Evolutionary conservation across 2,329 filamentous ascomycete species (phyloP), one percentile per base, ranked within the genome.

Genomic region (Fusarium chuoi): DNA sequence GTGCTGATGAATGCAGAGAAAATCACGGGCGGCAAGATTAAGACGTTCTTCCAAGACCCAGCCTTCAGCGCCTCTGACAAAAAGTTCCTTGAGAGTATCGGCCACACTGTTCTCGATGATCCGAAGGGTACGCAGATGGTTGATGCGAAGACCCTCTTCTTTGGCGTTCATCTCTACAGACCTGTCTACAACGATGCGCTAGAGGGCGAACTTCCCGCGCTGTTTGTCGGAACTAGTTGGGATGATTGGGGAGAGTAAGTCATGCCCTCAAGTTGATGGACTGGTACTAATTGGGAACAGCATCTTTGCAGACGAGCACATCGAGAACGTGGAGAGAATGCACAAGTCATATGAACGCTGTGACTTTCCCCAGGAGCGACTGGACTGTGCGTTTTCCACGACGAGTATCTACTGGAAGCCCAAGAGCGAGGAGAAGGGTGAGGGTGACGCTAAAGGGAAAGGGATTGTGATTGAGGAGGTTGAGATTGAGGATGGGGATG

Each of bases 151-250:
- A 87, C 89, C 0, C 78, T 94, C 4, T 83, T 92, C 5, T 93
- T 89, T 71, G 91, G 89, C 3, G 85, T 93, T 0, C 91, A 93
- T 57, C 84, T 91, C 65, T 90, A 90, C 64, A 83, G 82, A 28
- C 83, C 81, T 42, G 85, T 88, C 45, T 93, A 89, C 56, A 82
- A 86, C 28, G 78, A 84, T 11, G 84, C 89, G 0, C 80, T 93
- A 5, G 75, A 82, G 5, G 77, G 80, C 1, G 71, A 80, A 2
- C 74, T 84, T 3, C 91, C 91, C 0, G 85, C 82, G 1, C 75
- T 92, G 5, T 88, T 90, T 18, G 84, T 93, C 20, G 91, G 91
- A 0, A 91, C 88, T 0, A 82, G 83, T 0, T 86, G 84, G 77
- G 81, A 85, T 14, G 82, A 84, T 4, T 90, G 88, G 86, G 85